Conservation (phyloP, 2,329 filamentous ascomycete species). For the Raffaelea albimanens region DNA sequence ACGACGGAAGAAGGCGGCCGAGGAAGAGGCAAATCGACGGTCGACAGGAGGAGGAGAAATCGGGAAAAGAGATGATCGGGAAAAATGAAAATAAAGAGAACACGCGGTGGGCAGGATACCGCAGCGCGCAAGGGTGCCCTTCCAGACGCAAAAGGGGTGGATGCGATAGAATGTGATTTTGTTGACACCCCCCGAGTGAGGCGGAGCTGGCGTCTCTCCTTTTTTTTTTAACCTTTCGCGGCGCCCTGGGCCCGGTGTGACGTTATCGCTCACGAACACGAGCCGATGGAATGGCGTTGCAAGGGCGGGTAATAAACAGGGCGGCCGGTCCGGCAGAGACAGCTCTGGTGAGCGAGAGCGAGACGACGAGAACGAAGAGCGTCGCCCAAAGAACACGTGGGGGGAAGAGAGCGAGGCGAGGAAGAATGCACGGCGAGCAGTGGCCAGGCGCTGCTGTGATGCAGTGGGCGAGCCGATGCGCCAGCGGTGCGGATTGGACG, state of each 20-base stretch:
- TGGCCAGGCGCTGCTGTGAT: too few relatives aligned
- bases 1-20: neutral
- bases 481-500: too few relatives aligned
- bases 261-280: constrained; percentile 2
- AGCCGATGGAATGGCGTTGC: neutral
- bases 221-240: neutral
- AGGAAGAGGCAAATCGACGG: neutral
- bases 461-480: too few relatives aligned
- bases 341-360: neutral
- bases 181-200: neutral
- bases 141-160: too few relatives aligned
- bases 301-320: neutral
- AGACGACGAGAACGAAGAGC: too few relatives aligned
- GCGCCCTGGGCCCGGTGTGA: constrained; percentile 1
- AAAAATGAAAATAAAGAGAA: neutral
- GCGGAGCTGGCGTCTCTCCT: neutral
- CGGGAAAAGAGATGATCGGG: neutral
- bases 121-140: too few relatives aligned
- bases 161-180: too few relatives aligned
- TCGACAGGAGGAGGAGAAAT: neutral
- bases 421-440: too few relatives aligned
- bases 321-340: neutral
- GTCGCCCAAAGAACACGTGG: too few relatives aligned
- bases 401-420: too few relatives aligned
- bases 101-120: too few relatives aligned